These are phyloP conservation scores for Craterostigma plantagineum DNA, from an alignment of 257 asterid species.

Conservation along the genomic window DNA sequence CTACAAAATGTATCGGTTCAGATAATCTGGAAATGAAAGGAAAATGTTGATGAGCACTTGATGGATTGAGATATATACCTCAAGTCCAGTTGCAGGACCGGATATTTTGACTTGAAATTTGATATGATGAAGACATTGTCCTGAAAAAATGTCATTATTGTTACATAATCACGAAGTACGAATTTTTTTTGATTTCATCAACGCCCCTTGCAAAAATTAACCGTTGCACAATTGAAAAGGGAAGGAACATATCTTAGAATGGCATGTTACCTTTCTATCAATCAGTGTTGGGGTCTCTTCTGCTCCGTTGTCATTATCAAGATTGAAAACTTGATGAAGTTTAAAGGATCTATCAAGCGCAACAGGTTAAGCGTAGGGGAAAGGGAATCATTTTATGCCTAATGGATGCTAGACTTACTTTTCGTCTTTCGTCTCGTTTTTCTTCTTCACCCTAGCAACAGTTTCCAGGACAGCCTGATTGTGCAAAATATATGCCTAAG, in stretches of 20 bases:
- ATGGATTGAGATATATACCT: constrained; percentile 32
- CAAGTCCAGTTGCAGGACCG: constrained; percentile 84
- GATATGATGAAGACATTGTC: constrained; percentile 94
- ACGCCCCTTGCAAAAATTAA: too few relatives aligned
- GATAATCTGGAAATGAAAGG: constrained; percentile 8
- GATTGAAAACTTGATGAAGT: constrained; percentile 74
- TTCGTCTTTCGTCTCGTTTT: constrained; percentile 91
- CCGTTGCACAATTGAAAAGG: too few relatives aligned
- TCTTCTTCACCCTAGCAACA: constrained; percentile 95
- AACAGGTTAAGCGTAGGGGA: constrained; percentile 12
- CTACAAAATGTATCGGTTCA: constrained; percentile 25
- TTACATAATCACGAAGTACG: constrained; percentile 6
- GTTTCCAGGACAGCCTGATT: constrained; percentile 94
- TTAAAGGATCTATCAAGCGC: constrained; percentile 35
- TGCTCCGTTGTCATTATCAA: constrained; percentile 93
- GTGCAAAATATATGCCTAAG: constrained; percentile 11
- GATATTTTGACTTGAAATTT: constrained; percentile 89
- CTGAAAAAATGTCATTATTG: constrained; percentile 20
- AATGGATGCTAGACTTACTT: constrained; percentile 27
- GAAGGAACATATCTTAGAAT: not conserved
- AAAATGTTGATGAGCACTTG: constrained; percentile 8
- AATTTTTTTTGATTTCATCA: too few relatives aligned
- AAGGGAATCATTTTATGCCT: not conserved
- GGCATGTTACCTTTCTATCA: constrained; percentile 70
- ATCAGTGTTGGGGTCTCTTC: constrained; percentile 95